phyloP scores from a whole-genome alignment of 441 rosid genomes.

The Erodium chrysanthum region DNA sequence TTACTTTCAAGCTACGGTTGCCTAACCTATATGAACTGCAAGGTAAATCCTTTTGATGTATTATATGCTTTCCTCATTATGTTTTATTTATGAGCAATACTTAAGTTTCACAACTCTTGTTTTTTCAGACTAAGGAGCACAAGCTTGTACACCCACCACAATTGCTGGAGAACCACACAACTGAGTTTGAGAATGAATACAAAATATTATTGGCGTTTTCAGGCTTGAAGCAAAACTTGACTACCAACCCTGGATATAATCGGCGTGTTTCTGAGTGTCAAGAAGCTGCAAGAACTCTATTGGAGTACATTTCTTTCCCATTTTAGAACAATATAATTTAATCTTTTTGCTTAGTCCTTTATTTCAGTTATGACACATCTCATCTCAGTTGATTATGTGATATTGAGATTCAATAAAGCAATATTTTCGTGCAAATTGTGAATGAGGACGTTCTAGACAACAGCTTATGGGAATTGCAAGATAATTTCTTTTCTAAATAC shows the following conservation, averaged over 20 bases:
- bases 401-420: too few relatives aligned
- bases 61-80: background rate
- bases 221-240: slow-evolving; percentile 78
- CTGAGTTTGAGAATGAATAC: slow-evolving; percentile 40
- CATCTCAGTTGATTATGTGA: background rate
- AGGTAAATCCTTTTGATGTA: slow-evolving; percentile 35
- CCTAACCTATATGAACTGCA: slow-evolving; percentile 81
- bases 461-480: too few relatives aligned
- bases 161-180: slow-evolving; percentile 15
- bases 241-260: slow-evolving; percentile 85
- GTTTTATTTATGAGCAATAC: background rate
- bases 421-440: too few relatives aligned
- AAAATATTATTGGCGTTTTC: slow-evolving; percentile 84
- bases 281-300: slow-evolving; percentile 75
- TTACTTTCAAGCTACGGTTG: slow-evolving; percentile 70
- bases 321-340: background rate
- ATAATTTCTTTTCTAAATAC: too few relatives aligned
- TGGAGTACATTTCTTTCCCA: slow-evolving; percentile 38
- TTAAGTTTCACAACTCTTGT: slow-evolving; percentile 26
- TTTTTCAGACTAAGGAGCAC: slow-evolving; percentile 65
- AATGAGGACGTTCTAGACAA: too few relatives aligned
- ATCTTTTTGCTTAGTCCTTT: background rate
- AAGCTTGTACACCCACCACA: slow-evolving; percentile 43
- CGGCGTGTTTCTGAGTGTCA: slow-evolving; percentile 78
- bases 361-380: background rate